Base-by-base conservation (phyloP, 768 basidiomycete genomes). In the Dentipellis sp. region DNA sequence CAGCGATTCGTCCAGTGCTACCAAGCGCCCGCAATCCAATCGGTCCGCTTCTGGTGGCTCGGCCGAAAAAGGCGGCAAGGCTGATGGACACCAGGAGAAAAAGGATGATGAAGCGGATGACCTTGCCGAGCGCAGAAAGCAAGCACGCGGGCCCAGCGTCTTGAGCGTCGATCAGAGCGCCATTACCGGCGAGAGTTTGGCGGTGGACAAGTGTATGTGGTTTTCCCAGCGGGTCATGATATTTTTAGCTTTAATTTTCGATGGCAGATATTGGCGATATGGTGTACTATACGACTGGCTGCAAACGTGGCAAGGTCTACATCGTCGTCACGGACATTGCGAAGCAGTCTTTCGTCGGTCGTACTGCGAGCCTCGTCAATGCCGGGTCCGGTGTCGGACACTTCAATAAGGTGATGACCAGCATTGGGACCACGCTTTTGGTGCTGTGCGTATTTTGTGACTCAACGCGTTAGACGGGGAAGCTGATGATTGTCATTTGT, bases 141-240 rank as follows among this genome's bases (percentile, higher is more conserved):
- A 59, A 1, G 64, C 73, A 58, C 74, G 70, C 34, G 77, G 76
- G 8, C 74, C 77, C 4, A 69, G 69, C 9, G 51, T 77, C 40
- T 64, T 67, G 57, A 68, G 72, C 14, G 72, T 74, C 36, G 76
- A 78, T 59, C 76, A 78, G 59, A 71, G 69, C 34, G 75, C 75
- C 14, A 75, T 77, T 51, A 77, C 76, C 0, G 76, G 76, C 35
- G 77, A 78, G 61, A 73, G 71, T 17, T 68, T 78, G 12, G 74
- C 77, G 10, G 72, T 73, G 21, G 75, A 78, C 61, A 78, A 78
- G 59, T 75, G 57, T 60, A 60, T 19, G 3, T 50, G 48, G 35
- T n/a, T 39, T 21, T 55, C 12, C 16, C 17, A 11, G 19, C 12
- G 17, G 22, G 50, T 36, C 19, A 34, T 16, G 21, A 22, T 10